These are phyloP conservation scores for Mycosphaerella sp. DNA, from an alignment of 2,329 filamentous ascomycete species.

Conservation along the genomic window DNA sequence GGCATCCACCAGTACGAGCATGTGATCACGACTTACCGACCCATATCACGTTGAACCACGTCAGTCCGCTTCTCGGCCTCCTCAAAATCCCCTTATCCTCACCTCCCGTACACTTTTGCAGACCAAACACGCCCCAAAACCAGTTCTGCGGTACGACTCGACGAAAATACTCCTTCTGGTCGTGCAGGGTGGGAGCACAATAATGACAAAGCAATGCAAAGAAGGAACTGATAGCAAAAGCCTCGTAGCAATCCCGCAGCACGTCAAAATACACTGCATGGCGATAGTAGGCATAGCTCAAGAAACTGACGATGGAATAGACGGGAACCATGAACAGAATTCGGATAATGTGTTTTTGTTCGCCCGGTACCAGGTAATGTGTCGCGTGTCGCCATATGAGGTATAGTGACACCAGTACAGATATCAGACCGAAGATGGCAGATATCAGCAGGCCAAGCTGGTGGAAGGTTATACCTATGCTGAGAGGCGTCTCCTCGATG, in stretches of 20 bases:
- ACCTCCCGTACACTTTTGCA: constrained; percentile 64
- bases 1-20: neutral
- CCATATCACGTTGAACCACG: constrained; percentile 68
- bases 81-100: constrained; percentile 60
- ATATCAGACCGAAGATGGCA: constrained; percentile 48
- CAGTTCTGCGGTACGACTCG: constrained; percentile 61
- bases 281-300: constrained; percentile 67
- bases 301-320: constrained; percentile 67
- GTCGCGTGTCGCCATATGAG: constrained; percentile 53
- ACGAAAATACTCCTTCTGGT: constrained; percentile 77
- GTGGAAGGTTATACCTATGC: constrained; percentile 52
- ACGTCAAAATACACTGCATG: constrained; percentile 76
- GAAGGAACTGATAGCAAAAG: constrained; percentile 81
- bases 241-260: constrained; percentile 78
- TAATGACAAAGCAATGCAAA: constrained; percentile 79
- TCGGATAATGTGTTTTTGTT: constrained; percentile 69
- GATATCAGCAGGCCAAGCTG: constrained; percentile 49
- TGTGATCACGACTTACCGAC: constrained; percentile 18
- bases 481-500: constrained; percentile 43
- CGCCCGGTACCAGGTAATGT: constrained; percentile 54
- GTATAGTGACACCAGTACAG: constrained; percentile 46
- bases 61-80: constrained; percentile 71
- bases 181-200: constrained; percentile 67
- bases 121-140: constrained; percentile 67
- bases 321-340: constrained; percentile 85